These are phyloP conservation scores for Filobasidium uniguttulatum DNA, from an alignment of 1,284 basidiomycete genomes.

Conservation along the genomic window DNA sequence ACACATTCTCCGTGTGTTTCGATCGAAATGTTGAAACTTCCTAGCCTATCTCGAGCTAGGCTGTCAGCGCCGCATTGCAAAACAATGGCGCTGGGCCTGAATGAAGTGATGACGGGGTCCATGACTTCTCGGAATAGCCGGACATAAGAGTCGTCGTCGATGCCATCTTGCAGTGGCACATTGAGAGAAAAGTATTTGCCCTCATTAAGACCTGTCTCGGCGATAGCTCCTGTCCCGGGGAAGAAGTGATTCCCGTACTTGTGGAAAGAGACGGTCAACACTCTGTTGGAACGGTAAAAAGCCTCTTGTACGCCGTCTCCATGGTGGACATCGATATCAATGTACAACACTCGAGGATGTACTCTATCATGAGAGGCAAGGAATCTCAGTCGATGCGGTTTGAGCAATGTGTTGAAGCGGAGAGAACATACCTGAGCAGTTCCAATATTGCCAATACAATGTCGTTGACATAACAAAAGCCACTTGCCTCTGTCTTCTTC, in stretches of 20 bases:
- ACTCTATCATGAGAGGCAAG: conserved; percentile 44
- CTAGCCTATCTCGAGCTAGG: conserved; percentile 81
- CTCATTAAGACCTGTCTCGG: conserved; percentile 66
- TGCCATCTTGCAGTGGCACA: conserved; percentile 87
- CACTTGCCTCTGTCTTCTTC: conserved; percentile 88
- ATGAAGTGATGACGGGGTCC: conserved; percentile 80
- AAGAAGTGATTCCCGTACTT: conserved; percentile 99
- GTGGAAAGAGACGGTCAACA: conserved; percentile 98
- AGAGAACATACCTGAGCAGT: conserved; percentile 53
- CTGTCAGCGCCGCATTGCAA: conserved; percentile 97
- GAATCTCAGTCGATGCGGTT: neutral
- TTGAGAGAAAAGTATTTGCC: conserved; percentile 96
- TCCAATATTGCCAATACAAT: conserved; percentile 90
- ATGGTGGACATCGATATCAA: conserved; percentile 95
- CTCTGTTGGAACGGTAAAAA: conserved; percentile 93
- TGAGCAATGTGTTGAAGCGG: too few species aligned
- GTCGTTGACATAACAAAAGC: conserved; percentile 94
- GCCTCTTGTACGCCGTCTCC: conserved; percentile 95
- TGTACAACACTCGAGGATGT: conserved; percentile 82
- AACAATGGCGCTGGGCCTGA: conserved; percentile 81
- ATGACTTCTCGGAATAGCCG: conserved; percentile 92
- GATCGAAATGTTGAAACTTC: conserved; percentile 97
- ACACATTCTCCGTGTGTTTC: conserved; percentile 98
- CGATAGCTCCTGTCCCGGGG: conserved; percentile 83
- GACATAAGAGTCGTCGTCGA: conserved; percentile 94